Base-by-base conservation (phyloP, 352 stramenopile species). In the Detonula confervacea region DNA sequence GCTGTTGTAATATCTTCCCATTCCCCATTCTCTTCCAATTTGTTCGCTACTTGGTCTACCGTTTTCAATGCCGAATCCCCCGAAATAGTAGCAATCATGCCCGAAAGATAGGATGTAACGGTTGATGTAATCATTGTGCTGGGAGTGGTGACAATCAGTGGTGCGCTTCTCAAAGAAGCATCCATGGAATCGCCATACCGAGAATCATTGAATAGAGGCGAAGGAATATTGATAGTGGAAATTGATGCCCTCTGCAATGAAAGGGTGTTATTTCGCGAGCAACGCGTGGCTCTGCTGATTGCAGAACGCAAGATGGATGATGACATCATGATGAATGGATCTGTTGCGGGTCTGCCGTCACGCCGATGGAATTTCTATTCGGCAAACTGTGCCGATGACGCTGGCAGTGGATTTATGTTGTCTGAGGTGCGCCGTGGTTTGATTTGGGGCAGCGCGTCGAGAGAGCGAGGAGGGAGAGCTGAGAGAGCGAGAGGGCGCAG, bases 291-390 rank as follows among this genome's bases (percentile, higher is more conserved):
- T 18, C 8, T 54, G 33, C 20, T 54, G 57, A 37, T n/a, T 12
- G 33, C 37, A 22, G 9, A 39, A 22, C 37, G 30, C 20, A 66
- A 0, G 6, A 22, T 42, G 5, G 11, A 37, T 6, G 57, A n/a
- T 54, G 57, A 51, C 33, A 54, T 66, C 29, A 47, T 47, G 8
- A n/a, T n/a, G n/a, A n/a, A n/a, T n/a, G n/a, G n/a, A n/a, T n/a
- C n/a, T n/a, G n/a, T n/a, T n/a, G n/a, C n/a, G n/a, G n/a, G n/a
- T n/a, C n/a, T n/a, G n/a, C n/a, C n/a, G n/a, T n/a, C n/a, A n/a
- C n/a, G n/a, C n/a, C n/a, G n/a, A n/a, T n/a, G n/a, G n/a, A n/a
- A n/a, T n/a, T n/a, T n/a, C n/a, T n/a, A n/a, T n/a, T n/a, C n/a
- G n/a, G n/a, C n/a, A n/a, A n/a, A n/a, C n/a, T n/a, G n/a, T n/a